Conservation (phyloP, 2,329 filamentous ascomycete species). For the Chrysoporthe puriensis region DNA sequence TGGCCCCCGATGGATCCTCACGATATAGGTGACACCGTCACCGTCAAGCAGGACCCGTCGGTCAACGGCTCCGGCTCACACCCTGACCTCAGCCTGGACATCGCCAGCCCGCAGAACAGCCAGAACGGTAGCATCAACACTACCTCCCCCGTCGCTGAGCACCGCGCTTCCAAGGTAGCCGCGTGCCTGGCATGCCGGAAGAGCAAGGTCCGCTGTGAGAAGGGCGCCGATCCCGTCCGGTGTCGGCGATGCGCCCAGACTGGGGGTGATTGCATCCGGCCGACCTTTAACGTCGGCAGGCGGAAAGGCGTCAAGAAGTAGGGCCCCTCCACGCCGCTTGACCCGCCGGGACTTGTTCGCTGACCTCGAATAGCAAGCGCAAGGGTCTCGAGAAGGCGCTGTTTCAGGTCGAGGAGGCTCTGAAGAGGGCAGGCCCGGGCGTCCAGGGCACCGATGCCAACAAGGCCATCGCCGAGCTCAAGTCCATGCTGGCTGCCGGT, state of each 20-base stretch:
- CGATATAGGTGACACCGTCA: conserved; percentile 22
- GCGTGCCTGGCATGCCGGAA: conserved; percentile 67
- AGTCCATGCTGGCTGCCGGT: conserved; percentile 43
- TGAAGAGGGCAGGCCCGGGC: conserved; percentile 55
- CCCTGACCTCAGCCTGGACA: conserved; percentile 10
- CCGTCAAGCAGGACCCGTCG: conserved; percentile 24
- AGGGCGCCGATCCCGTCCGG: conserved; percentile 51
- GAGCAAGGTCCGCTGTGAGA: conserved; percentile 71
- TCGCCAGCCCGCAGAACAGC: conserved; percentile 22
- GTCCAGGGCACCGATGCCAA: conserved; percentile 49
- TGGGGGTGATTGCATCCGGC: conserved; percentile 66
- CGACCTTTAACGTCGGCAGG: conserved; percentile 72
- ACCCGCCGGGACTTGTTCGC: not conserved
- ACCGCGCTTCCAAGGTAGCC: conserved; percentile 42
- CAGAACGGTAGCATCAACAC: conserved; percentile 20
- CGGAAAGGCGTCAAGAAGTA: conserved; percentile 81
- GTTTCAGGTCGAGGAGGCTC: conserved; percentile 72
- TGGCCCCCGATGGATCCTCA: conserved; percentile 21
- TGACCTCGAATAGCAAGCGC: conserved; percentile 60
- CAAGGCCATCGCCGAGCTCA: conserved; percentile 49
- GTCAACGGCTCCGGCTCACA: conserved; percentile 2
- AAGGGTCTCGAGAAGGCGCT: conserved; percentile 75
- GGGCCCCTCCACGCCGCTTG: conserved; percentile 29
- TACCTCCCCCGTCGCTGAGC: conserved; percentile 21
- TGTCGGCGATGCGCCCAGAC: conserved; percentile 66